A percentile compares a stretch with the other conserved stretches of the same genome.
These are phyloP conservation scores for Coniosporium apollinis DNA, from an alignment of 495 filamentous ascomycete genomes.

Conservation along the genomic window DNA sequence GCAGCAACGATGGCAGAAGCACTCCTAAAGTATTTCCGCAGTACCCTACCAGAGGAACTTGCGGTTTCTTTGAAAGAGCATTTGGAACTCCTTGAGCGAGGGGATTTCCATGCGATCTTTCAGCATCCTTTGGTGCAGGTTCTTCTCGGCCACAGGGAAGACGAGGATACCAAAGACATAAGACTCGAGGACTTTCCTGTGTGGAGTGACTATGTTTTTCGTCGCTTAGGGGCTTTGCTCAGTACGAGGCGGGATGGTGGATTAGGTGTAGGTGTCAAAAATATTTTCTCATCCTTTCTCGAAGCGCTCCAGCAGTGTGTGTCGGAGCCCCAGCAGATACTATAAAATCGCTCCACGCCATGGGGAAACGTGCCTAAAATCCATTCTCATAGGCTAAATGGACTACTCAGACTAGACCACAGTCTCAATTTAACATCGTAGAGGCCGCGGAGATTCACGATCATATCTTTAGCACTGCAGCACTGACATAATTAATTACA, in stretches of 20 bases:
- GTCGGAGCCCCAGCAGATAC: too few relatives aligned
- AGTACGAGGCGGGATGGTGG: constrained; percentile 6
- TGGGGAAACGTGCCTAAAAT: too few relatives aligned
- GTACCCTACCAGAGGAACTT: constrained; percentile 18
- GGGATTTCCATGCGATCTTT: constrained; percentile 13
- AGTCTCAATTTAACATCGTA: too few relatives aligned
- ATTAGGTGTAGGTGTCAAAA: too few relatives aligned
- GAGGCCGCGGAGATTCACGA: too few relatives aligned
- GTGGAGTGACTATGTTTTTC: constrained; percentile 25
- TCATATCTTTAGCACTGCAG: too few relatives aligned
- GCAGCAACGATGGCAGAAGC: constrained; percentile 18
- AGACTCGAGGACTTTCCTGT: constrained; percentile 11
- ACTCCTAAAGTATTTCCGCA: constrained; percentile 15
- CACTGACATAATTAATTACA: too few relatives aligned
- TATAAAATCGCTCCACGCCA: too few relatives aligned
- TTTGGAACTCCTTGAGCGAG: constrained; percentile 13
- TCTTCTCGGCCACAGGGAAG: constrained; percentile 16
- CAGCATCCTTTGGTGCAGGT: constrained; percentile 12
- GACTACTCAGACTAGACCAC: too few relatives aligned
- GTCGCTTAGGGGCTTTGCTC: constrained; percentile 18
- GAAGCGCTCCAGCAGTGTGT: too few relatives aligned
- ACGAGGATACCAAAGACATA: constrained; percentile 8
- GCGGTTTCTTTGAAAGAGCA: constrained; percentile 11
- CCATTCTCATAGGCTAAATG: too few relatives aligned
- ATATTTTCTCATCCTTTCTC: too few relatives aligned